These are phyloP conservation scores for Candida anutae DNA, from an alignment of 1,139 yeast species.

Conservation along the genomic window DNA sequence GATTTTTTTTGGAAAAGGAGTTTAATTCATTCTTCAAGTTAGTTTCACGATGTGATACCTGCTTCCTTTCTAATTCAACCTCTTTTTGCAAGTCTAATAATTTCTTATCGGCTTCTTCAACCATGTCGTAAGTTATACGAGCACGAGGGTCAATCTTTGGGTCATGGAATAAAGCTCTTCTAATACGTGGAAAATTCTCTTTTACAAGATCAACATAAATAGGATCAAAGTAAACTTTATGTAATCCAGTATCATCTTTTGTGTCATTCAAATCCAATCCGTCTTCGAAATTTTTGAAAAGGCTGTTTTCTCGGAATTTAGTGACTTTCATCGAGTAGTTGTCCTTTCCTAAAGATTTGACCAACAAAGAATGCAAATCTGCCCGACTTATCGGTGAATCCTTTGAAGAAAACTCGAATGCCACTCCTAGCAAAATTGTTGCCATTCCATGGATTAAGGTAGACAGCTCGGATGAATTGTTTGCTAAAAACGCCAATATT, in stretches of 20 bases:
- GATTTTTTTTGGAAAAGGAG: slow-evolving; percentile 20
- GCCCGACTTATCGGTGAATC: slow-evolving; percentile 63
- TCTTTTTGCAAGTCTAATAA: slow-evolving; percentile 18
- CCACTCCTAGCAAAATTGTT: slow-evolving; percentile 63
- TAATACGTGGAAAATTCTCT: slow-evolving; percentile 63
- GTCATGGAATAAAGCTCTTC: slow-evolving; percentile 63
- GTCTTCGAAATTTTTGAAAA: slow-evolving; percentile 51
- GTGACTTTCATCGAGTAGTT: slow-evolving; percentile 68
- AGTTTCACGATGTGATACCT: slow-evolving; percentile 15
- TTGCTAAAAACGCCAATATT: slow-evolving; percentile 59
- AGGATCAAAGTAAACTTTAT: slow-evolving; percentile 67
- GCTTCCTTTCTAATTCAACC: slow-evolving; percentile 18
- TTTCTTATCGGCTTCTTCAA: slow-evolving; percentile 51
- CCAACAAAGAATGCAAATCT: slow-evolving; percentile 55
- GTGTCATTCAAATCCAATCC: slow-evolving; percentile 16
- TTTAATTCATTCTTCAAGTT: slow-evolving; percentile 14
- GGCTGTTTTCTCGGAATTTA: slow-evolving; percentile 56
- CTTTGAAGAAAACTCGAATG: slow-evolving; percentile 73
- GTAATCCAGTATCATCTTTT: slow-evolving; percentile 78
- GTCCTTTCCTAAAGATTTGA: slow-evolving; percentile 71
- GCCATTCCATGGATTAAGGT: slow-evolving; percentile 70
- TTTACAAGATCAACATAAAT: slow-evolving; percentile 59
- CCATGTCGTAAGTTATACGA: slow-evolving; percentile 60
- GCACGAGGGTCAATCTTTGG: slow-evolving; percentile 67
- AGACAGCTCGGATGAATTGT: slow-evolving; percentile 49